Base-by-base conservation (phyloP, 2,329 filamentous ascomycete species). In the Penicillium concentricum region DNA sequence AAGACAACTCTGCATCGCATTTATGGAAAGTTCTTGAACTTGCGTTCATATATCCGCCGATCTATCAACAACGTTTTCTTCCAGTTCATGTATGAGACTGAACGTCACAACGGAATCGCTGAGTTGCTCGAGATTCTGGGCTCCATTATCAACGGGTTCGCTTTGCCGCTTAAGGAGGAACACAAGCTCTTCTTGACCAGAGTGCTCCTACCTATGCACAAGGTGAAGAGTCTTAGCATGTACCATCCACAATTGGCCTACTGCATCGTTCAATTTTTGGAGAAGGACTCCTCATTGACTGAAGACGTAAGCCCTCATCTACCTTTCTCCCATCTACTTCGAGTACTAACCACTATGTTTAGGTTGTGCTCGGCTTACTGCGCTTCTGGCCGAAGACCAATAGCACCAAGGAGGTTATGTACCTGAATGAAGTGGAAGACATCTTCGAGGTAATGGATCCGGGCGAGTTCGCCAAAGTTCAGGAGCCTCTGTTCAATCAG, bases 31-130 rank as follows among this genome's bases (percentile, higher is more conserved):
- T 99, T 99, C 78, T 84, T 99, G 68, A 99, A 99, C 74, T 82
- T 99, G 61, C 88, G 94, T 59, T 97, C 94, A 30, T 99, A 96
- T 76, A 99, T 99, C 71, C 86, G 94, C 71, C 87, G 94, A 68
- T 99, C 94, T 55, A 99, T 99, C 83, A 99, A 99, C 85, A 97
- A 99, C 71, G 94, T 99, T 68, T 99, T 99, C 80, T 99, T 99
- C 83, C 94, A 99, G 73, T 99, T 99, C 76, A 92, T 92, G 59
- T 99, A 99, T 74, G 94, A 99, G 77, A 99, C 94, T 4, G 94
- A 99, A 76, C 86, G 94, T 57, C 97, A 99, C 80, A 99, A 99
- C 69, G 94, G 94, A 52, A 97, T 99, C 69, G 94, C 94, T 3
- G 94, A 99, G 75, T 81, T 99, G 30, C 83, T 99, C 35, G 94